Base-by-base conservation (phyloP, 2,329 filamentous ascomycete species). In the Colletotrichum orbiculare region DNA sequence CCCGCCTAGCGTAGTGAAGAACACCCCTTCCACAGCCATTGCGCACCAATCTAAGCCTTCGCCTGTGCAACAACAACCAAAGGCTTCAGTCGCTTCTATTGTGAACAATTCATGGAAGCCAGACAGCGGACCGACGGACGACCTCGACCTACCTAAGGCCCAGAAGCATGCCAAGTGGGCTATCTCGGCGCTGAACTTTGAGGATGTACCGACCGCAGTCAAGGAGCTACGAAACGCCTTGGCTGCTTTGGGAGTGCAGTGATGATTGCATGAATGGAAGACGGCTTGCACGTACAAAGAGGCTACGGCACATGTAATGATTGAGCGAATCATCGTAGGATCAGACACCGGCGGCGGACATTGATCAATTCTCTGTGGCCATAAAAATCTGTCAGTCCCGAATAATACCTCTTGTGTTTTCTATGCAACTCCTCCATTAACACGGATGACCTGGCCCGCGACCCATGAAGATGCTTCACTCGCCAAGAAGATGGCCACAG, bases 91-190 rank as follows among this genome's bases (percentile, higher is more conserved):
- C 8, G 46, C 43, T 25, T 42, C 58, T 4, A 55, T 64, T 33
- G 64, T 56, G 15, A 61, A 58, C 12, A 73, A 72, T 33, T 69
- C 69, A 3, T 66, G 64, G 64, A 15, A 48, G 4, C 64, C 64
- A 8, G 54, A 55, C 2, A 64, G 48, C 33, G 58, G 59, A 25
- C 54, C 64, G 8, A 59, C 55, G 4, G 68, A 70, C 43, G 67
- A 70, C 8, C 68, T 77, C 38, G 93, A 97, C 68, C 90, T 97
- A 41, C 82, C 87, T 41, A 86, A 89, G 71, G 95, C 96, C 5
- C 94, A 97, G 76, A 99, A 98, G 75, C 96, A 98, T 79, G 94
- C 95, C 2, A 94, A 93, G 72, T 99, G 93, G 93, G 96, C 96
- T 0, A 97, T 98, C 46, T 97, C 94, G 10, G 96, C 96, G 0